A percentile compares a stretch with the other conserved stretches of the same genome.
phyloP scores from a whole-genome alignment of 352 stramenopile genomes.

The Phytophthora pini region DNA sequence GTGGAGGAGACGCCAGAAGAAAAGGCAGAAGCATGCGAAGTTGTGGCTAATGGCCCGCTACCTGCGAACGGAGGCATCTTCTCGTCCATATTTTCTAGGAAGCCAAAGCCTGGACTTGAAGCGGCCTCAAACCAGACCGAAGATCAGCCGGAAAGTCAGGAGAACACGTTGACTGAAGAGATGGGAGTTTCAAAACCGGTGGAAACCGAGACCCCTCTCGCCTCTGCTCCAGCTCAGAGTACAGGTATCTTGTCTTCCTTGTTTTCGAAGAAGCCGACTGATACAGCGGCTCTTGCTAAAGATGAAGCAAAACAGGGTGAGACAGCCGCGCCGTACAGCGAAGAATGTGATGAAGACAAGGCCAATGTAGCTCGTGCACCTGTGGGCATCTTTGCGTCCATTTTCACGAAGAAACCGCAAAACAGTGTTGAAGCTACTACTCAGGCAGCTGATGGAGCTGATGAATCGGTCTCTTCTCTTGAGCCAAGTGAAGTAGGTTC shows the following conservation, averaged over 20 bases:
- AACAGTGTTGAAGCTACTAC: constrained; percentile 7
- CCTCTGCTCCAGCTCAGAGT: constrained; percentile 12
- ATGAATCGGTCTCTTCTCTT: constrained; percentile 24
- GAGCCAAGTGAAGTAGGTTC: constrained; percentile 21
- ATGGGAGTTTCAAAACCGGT: not conserved
- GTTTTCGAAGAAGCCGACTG: constrained; percentile 28
- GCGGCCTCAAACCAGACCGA: constrained; percentile 2
- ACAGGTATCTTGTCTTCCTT: constrained; percentile 23
- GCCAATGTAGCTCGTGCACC: not conserved
- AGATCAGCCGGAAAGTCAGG: not conserved
- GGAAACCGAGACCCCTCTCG: constrained; percentile 1
- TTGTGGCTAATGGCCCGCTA: not conserved
- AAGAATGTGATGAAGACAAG: constrained; percentile 3
- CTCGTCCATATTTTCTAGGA: constrained; percentile 24
- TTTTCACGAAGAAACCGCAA: constrained; percentile 36
- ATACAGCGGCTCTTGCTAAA: not conserved
- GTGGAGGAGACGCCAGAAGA: not conserved
- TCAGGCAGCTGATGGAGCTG: constrained; percentile 9
- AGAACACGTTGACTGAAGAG: not conserved
- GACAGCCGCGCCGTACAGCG: constrained; percentile 7
- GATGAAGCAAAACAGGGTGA: constrained; percentile 3
- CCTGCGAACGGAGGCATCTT: constrained; percentile 21
- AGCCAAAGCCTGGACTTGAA: constrained; percentile 16
- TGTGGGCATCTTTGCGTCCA: constrained; percentile 32
- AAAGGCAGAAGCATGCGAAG: not conserved